Conservation (phyloP, 1,139 yeast species). For the Debaryomycetaceae sp. region DNA sequence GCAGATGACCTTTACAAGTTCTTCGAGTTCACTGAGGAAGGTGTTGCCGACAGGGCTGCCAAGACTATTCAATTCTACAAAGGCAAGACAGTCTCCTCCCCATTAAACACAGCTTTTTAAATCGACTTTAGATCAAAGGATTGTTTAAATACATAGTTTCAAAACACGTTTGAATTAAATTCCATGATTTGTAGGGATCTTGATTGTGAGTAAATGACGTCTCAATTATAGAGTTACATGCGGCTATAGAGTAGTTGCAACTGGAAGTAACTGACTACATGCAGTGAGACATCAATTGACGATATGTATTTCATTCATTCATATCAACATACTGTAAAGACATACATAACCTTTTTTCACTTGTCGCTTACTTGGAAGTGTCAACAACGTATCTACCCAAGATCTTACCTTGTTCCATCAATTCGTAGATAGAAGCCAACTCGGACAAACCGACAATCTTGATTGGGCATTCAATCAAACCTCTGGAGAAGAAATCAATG, state of each 20-base stretch:
- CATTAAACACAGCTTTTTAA: slow-evolving; percentile 75
- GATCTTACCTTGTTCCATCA: slow-evolving; percentile 70
- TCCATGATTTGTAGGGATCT: too few species aligned
- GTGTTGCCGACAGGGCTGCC: slow-evolving; percentile 81
- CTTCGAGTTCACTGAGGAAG: slow-evolving; percentile 93
- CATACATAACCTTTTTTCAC: background rate
- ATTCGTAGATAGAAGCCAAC: slow-evolving; percentile 56
- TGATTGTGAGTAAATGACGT: too few species aligned
- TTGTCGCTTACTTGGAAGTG: slow-evolving; percentile 44
- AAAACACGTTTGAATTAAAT: background rate
- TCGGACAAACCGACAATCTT: slow-evolving; percentile 67
- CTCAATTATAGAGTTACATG: too few species aligned
- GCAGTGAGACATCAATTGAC: background rate
- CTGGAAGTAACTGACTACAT: too few species aligned
- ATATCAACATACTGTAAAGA: background rate
- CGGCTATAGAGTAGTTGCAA: too few species aligned
- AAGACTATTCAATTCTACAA: slow-evolving; percentile 81
- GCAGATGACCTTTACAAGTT: slow-evolving; percentile 76
- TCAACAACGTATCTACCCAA: slow-evolving; percentile 78
- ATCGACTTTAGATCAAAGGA: background rate
- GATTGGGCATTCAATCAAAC: slow-evolving; percentile 66
- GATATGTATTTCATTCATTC: background rate
- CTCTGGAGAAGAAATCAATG: slow-evolving; percentile 67
- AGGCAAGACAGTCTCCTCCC: slow-evolving; percentile 70
- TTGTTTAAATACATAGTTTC: background rate